Base-by-base conservation (phyloP, 2,329 filamentous ascomycete species). In the Parastagonospora nodorum region DNA sequence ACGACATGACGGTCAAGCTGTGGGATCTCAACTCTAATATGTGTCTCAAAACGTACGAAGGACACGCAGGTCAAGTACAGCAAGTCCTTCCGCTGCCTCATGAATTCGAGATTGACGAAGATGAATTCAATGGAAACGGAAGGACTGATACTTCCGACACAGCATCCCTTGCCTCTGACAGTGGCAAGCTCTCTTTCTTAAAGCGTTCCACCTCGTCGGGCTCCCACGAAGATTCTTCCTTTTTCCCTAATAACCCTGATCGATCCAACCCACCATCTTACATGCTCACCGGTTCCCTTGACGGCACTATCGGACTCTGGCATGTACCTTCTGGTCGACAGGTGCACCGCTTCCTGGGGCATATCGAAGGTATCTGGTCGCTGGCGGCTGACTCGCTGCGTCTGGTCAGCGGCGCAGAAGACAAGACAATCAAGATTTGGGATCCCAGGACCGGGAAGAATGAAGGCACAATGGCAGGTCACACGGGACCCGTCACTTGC, bases 401-500 rank as follows among this genome's bases (percentile, higher is more conserved):
- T 9, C 85, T 96, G 12, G 91, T 97, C 11, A 91, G 88, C 14
- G 93, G 92, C 0, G 89, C 90, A 9, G 92, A 97, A 72, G 94
- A 99, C 74, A 87, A 90, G 36, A 95, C 93, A 85, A 89, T 96
- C 64, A 97, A 97, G 78, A 86, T 90, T 29, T 99, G 94, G 94
- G 93, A 97, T 75, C 89, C 93, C 12, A 81, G 92, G 50, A 92
- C 89, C 1, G 94, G 94, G 27, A 91, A 89, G 67, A 96, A 92
- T 74, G 92, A 97, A 72, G 82, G 92, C 42, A 97, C 92, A 2
- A 93, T 96, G 68, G 92, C 90, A 2, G 92, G 92, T 0, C 94
- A 97, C 73, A 84, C 87, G 1, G 93, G 91, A 0, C 92, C 94
- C 0, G 92, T 97, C 2, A 97, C 92, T 2, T 97, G 93, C 69